A percentile compares a stretch with the other conserved stretches of the same genome.
phyloP scores from a whole-genome alignment of 1,139 yeast species.

The Torulaspora globosa region DNA sequence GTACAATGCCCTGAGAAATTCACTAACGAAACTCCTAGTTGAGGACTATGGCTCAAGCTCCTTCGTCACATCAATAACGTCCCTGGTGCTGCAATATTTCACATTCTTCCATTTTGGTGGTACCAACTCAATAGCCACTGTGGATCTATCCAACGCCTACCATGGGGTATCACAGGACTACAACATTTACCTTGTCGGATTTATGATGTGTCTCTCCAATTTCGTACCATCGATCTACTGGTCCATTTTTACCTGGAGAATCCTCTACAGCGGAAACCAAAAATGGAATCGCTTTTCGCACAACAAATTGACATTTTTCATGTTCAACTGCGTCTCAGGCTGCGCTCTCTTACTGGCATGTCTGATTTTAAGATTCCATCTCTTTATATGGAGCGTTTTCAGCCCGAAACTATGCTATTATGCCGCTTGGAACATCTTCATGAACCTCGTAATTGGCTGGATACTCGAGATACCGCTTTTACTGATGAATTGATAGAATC shows the following conservation, averaged over 20 bases:
- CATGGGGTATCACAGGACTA: slow-evolving; percentile 72
- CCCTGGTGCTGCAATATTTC: slow-evolving; percentile 56
- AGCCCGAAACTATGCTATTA: slow-evolving; percentile 86
- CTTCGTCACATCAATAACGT: slow-evolving; percentile 20
- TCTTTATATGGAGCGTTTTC: slow-evolving; percentile 96
- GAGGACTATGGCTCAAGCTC: slow-evolving; percentile 13
- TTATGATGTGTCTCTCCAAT: slow-evolving; percentile 74
- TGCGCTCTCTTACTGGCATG: slow-evolving; percentile 65
- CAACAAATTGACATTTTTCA: slow-evolving; percentile 23
- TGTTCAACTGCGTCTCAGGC: slow-evolving; percentile 60
- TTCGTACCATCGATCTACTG: slow-evolving; percentile 85
- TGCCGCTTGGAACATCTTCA: slow-evolving; percentile 65
- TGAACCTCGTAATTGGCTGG: slow-evolving; percentile 39
- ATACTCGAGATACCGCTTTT: slow-evolving; percentile 20
- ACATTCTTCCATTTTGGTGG: slow-evolving; percentile 86
- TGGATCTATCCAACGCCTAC: slow-evolving; percentile 86
- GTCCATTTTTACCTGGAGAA: slow-evolving; percentile 54
- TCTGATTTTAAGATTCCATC: slow-evolving; percentile 68
- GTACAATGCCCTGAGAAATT: slow-evolving; percentile 41
- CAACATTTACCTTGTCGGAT: slow-evolving; percentile 67
- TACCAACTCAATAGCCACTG: slow-evolving; percentile 86
- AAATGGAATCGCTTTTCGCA: slow-evolving; percentile 31
- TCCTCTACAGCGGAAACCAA: slow-evolving; percentile 41
- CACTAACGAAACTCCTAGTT: slow-evolving; percentile 12
- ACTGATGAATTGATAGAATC: not conserved